Evolutionary conservation across 495 filamentous ascomycete genomes (phyloP).

Genomic region (Apodospora peruviana): DNA sequence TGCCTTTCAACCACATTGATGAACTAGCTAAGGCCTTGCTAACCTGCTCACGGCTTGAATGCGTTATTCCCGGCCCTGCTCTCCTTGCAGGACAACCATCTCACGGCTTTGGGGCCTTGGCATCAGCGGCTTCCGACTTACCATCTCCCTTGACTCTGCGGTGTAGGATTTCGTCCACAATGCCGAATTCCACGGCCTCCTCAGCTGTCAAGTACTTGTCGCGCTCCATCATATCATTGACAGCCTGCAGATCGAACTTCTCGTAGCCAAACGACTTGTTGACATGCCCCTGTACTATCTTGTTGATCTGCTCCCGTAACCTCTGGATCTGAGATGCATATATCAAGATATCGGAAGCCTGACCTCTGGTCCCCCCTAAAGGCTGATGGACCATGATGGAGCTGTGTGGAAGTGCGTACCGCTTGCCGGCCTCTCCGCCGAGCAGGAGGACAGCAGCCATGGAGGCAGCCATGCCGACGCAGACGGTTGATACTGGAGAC

Average conservation of each 20-base stretch:
- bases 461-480: slow-evolving; percentile 86
- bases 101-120: slow-evolving; percentile 19
- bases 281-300: slow-evolving; percentile 82
- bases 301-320: slow-evolving; percentile 76
- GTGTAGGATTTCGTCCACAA: slow-evolving; percentile 82
- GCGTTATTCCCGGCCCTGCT: background rate
- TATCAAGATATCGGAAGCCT: slow-evolving; percentile 89
- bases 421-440: slow-evolving; percentile 77
- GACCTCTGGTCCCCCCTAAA: slow-evolving; percentile 82
- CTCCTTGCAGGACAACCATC: background rate
- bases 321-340: slow-evolving; percentile 95
- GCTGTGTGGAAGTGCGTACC: slow-evolving; percentile 85
- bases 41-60: no score
- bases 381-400: slow-evolving; percentile 97
- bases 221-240: slow-evolving; percentile 92
- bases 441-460: slow-evolving; percentile 90
- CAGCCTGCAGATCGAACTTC: slow-evolving; percentile 61
- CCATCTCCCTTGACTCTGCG: slow-evolving; percentile 34
- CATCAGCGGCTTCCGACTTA: slow-evolving; percentile 9
- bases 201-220: slow-evolving; percentile 89
- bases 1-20: no score
- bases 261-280: slow-evolving; percentile 62
- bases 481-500: slow-evolving; percentile 87
- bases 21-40: no score
- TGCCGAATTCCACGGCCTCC: slow-evolving; percentile 82